Percentiles rank a stretch among this genome's conserved stretches.
Conservation (phyloP, 2,329 filamentous ascomycete species). For the Mollisia scopiformis region DNA sequence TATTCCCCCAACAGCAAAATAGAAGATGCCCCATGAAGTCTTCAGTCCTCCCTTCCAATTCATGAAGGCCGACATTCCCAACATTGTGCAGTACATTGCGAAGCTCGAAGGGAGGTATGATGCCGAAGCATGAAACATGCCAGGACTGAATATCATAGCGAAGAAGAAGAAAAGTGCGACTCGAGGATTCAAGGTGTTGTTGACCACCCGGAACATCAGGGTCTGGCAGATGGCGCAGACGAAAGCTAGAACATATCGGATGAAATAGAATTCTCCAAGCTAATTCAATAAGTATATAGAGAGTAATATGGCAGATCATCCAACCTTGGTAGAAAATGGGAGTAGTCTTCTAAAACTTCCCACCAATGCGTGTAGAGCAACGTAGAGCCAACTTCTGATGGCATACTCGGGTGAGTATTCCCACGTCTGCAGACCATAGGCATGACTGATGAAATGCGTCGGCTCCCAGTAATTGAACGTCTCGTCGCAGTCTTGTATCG, state of each 20-base stretch:
- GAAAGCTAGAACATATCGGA: constrained; percentile 75
- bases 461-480: constrained; percentile 99
- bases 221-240: constrained; percentile 83
- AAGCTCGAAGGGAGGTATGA: constrained; percentile 93
- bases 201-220: constrained; percentile 77
- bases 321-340: constrained; percentile 62
- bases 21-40: constrained; percentile 83
- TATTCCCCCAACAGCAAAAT: constrained; percentile 84
- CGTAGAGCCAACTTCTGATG: constrained; percentile 94
- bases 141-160: constrained; percentile 77
- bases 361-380: constrained; percentile 75
- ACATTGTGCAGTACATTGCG: constrained; percentile 90
- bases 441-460: constrained; percentile 89
- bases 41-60: constrained; percentile 81
- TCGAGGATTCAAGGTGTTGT: constrained; percentile 75
- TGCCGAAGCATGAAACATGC: constrained; percentile 89
- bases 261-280: constrained; percentile 82
- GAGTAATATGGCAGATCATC: background rate
- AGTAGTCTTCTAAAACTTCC: constrained; percentile 68
- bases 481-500: constrained; percentile 98
- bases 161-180: constrained; percentile 86
- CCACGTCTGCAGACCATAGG: constrained; percentile 95
- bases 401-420: constrained; percentile 96
- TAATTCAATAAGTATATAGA: constrained; percentile 31
- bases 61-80: constrained; percentile 88